A percentile compares a stretch with the other conserved stretches of the same genome.
Conservation (phyloP, 768 basidiomycete genomes). For the Xerocomus brunneocitrinus region DNA sequence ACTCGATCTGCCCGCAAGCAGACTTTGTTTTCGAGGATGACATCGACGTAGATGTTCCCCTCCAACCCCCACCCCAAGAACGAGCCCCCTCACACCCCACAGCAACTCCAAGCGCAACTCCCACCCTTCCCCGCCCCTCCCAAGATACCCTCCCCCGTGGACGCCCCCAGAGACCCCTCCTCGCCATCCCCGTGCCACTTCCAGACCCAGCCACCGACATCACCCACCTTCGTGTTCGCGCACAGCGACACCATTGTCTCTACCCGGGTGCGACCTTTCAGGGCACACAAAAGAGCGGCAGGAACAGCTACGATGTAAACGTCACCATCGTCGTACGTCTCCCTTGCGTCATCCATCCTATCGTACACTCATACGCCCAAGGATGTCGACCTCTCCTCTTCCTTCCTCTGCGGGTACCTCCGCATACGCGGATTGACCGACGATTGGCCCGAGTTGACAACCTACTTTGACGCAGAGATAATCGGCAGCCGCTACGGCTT, state of each 20-base stretch:
- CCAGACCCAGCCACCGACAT: conserved; percentile 67
- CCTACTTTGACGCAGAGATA: conserved; percentile 95
- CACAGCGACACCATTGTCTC: conserved; percentile 69
- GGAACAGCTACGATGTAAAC: conserved; percentile 91
- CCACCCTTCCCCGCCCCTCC: conserved; percentile 19
- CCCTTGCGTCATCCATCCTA: conserved; percentile 2
- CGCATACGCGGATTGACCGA: conserved; percentile 90
- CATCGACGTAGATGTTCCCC: conserved; percentile 30
- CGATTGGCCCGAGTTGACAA: conserved; percentile 93
- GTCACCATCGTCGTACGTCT: conserved; percentile 84
- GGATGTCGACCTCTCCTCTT: conserved; percentile 87
- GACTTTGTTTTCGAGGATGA: conserved; percentile 33
- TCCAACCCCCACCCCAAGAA: neutral
- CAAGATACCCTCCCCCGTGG: conserved; percentile 5
- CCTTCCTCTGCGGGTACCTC: conserved; percentile 87
- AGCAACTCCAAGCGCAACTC: neutral
- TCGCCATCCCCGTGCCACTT: conserved; percentile 9
- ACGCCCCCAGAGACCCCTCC: conserved; percentile 8
- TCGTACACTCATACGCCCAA: conserved; percentile 27
- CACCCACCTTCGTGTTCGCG: conserved; percentile 68
- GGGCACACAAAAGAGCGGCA: conserved; percentile 91
- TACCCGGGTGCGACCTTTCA: conserved; percentile 87
- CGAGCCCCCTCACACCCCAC: conserved; percentile 10
- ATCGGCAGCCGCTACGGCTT: conserved; percentile 91
- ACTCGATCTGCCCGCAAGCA: conserved; percentile 14